A percentile compares a stretch with the other conserved stretches of the same genome.
phyloP scores from a whole-genome alignment of 441 rosid genomes.

The Erodium texanum region DNA sequence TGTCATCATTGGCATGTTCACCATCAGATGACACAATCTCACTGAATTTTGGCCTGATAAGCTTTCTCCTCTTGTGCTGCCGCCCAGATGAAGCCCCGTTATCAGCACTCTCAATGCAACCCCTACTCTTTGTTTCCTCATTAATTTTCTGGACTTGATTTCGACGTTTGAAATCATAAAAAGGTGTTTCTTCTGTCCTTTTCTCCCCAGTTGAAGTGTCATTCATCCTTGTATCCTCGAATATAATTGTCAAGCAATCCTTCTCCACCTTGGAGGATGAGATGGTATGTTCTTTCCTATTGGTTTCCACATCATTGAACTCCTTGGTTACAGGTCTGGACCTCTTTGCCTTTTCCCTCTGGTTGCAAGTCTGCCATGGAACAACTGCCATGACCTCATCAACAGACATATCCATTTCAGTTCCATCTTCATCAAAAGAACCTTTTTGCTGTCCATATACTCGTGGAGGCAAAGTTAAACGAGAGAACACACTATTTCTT shows the following conservation, averaged over 20 bases:
- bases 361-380: constrained; percentile 3
- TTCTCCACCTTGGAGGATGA: not conserved
- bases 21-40: constrained; percentile 20
- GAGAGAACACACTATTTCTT: constrained; percentile 40
- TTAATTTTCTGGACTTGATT: constrained; percentile 24
- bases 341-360: constrained; percentile 24
- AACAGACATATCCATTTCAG: constrained; percentile 25
- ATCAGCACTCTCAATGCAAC: constrained; percentile 18
- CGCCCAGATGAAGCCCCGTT: constrained; percentile 11
- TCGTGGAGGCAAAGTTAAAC: constrained; percentile 29
- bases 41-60: constrained; percentile 43
- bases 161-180: constrained; percentile 50
- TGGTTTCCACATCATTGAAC: constrained; percentile 7
- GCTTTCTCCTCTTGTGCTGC: constrained; percentile 42
- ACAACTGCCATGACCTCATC: constrained; percentile 37
- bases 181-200: constrained; percentile 21
- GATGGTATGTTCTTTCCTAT: constrained; percentile 13
- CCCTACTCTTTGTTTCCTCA: constrained; percentile 17
- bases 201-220: constrained; percentile 17
- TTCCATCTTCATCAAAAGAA: constrained; percentile 9
- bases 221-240: constrained; percentile 21
- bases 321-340: constrained; percentile 6
- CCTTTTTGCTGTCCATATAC: constrained; percentile 12
- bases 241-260: constrained; percentile 11
- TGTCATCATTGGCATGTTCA: not conserved